Base-by-base conservation (phyloP, 768 basidiomycete genomes). In the Cystobasidium tubakii region DNA sequence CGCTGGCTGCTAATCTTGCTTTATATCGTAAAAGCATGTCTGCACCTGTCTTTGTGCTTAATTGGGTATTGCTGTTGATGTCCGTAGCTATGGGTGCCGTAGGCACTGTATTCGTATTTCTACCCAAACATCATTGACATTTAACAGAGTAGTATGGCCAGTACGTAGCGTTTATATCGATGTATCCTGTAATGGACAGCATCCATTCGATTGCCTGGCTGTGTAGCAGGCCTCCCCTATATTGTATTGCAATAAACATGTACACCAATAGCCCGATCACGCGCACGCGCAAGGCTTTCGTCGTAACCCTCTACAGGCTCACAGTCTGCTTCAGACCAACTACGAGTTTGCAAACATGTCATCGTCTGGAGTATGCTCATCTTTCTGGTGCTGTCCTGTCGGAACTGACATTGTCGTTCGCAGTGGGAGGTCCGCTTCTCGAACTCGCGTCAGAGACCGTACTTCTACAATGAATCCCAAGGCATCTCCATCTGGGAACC, bases 341-440 rank as follows among this genome's bases (percentile, higher is more conserved):
- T 15, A 15, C 39, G 6, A 39, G 7, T 39, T 15, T 39, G 15
- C 15, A 6, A 21, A 50, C 46, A 50, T 50, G 46, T 50, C 46
- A 17, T 50, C 46, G 4, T 50, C 46, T 21, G 46, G 46, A 12
- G 46, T 50, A 50, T 50, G 46, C 21, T 21, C 15, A 50, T n/a
- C 12, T 54, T 9, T 31, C 27, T 27, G n/a, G 3, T 27, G 13
- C 25, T 19, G 25, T 39, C 13, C 21, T 62, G 9, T 44, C 39
- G 39, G 6, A 39, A 6, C 7, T 21, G 46, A 50, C 46, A 50
- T 50, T 4, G 46, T 19, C 21, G 46, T 50, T 21, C 73, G 65
- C 75, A 74, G 74, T 97, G 92, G 92, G 91, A 96, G 86, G 84
- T 97, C 76, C 88, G 91, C 74, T 86, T 91, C 84, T 94, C 92